Base-by-base conservation (phyloP, 2,329 filamentous ascomycete species). In the Pseudopyricularia cyperi region DNA sequence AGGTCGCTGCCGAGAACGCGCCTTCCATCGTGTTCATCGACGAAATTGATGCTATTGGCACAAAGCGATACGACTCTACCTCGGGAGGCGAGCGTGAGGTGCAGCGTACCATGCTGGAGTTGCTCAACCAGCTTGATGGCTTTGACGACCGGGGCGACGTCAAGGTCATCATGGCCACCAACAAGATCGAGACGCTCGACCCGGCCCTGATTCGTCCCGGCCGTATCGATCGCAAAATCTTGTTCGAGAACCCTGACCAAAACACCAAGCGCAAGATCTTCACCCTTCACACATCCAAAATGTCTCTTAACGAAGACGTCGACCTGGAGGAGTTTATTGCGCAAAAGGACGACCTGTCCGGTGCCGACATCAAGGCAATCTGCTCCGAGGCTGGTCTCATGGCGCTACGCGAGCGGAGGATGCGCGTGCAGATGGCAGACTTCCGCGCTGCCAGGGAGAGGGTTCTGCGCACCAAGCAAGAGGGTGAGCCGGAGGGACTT, bases 111-210 rank as follows among this genome's bases (percentile, higher is more conserved):
- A 98, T 98, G 93, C 74, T 98, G 68, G 93, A 98, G 65, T 80
- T 98, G 52, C 83, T 98, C 42, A 98, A 98, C 71, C 93, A 98
- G 73, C 83, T 98, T 8, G 93, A 98, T 66, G 93, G 93, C 62
- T 98, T 98, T 71, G 93, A 98, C 65, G 94, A 98, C 68, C 87
- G 93, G 55, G 94, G 93, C 60, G 93, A 98, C 65, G 91, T 98
- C 70, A 98, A 98, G 76, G 93, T 98, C 56, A 91, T 98, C 68
- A 97, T 98, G 90, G 94, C 93, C 12, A 98, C 93, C 59, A 98
- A 98, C 82, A 98, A 98, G 80, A 98, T 98, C 60, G 94, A 98
- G 60, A 95, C 89, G 4, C 77, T 98, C 28, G 94, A 98, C 64
- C 93, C 93, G 52, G 93, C 93, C 17, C 76, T 98, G 60, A 98